Percentiles rank a stretch among this genome's conserved stretches.
Evolutionary conservation across 75 land plant species (phyloP).

Genomic region (Pseudotsuga menziesii): DNA sequence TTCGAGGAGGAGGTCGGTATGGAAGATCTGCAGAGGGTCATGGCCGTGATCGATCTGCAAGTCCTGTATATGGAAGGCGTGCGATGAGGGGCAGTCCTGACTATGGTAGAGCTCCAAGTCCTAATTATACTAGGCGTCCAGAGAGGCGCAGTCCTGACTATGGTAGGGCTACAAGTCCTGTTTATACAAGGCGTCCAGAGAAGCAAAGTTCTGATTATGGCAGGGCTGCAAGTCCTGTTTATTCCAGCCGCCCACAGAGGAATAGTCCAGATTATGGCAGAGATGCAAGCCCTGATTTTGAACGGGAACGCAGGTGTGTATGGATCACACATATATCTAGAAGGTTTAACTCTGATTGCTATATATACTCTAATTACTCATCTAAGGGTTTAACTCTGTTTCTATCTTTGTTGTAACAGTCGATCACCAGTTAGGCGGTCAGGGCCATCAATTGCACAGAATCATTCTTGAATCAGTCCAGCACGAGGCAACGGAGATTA

Average conservation of each 20-base stretch:
- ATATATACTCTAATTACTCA: too few relatives aligned
- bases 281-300: not conserved
- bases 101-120: constrained; percentile 23
- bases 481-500: too few relatives aligned
- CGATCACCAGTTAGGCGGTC: too few relatives aligned
- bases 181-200: not conserved
- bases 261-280: not conserved
- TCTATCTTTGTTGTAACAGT: too few relatives aligned
- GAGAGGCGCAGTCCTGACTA: constrained; percentile 22
- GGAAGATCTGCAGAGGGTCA: too few relatives aligned
- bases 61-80: constrained; percentile 12
- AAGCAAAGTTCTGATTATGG: constrained; percentile 41
- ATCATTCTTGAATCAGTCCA: too few relatives aligned
- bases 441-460: too few relatives aligned
- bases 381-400: too few relatives aligned
- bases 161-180: constrained; percentile 15
- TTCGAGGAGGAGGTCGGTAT: constrained; percentile 20
- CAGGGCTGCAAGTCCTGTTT: constrained; percentile 16
- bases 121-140: not conserved
- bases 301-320: too few relatives aligned
- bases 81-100: constrained; percentile 16
- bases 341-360: too few relatives aligned
- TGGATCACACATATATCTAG: too few relatives aligned
- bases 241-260: constrained; percentile 20
- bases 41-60: constrained; percentile 17